Conservation (phyloP, 441 rosid species). For the Pelargonium cotyledonis region DNA sequence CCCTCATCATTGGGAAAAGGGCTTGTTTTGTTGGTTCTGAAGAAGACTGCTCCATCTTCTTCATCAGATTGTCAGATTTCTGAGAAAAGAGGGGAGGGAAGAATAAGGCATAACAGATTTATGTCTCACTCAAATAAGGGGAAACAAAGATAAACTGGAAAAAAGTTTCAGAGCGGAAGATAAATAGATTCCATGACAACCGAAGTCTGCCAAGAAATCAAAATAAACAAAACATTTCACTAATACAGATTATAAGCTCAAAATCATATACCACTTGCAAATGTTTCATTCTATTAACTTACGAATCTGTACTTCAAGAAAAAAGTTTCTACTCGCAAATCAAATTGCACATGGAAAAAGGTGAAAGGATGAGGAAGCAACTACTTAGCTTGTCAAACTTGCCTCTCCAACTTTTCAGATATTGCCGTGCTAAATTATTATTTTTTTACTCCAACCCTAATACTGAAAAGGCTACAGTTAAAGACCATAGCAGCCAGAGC, state of each 20-base stretch:
- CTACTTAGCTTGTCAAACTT: too few relatives aligned
- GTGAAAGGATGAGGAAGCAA: too few relatives aligned
- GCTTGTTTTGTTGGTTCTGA: constrained; percentile 38
- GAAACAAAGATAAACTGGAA: background rate
- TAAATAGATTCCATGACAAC: background rate
- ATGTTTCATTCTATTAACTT: too few relatives aligned
- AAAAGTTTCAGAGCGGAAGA: background rate
- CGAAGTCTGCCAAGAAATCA: background rate
- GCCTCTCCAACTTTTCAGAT: too few relatives aligned
- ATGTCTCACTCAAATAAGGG: background rate
- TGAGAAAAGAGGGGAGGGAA: background rate
- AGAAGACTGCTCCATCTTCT: constrained; percentile 48
- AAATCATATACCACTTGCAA: too few relatives aligned
- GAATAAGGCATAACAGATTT: background rate
- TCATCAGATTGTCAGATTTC: constrained; percentile 49
- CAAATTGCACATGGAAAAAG: too few relatives aligned
- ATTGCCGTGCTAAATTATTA: too few relatives aligned
- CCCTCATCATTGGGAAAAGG: constrained; percentile 44
- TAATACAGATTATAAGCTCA: background rate
- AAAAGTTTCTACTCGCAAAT: too few relatives aligned
- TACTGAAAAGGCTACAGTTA: too few relatives aligned
- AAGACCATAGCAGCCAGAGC: too few relatives aligned
- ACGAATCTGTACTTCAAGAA: too few relatives aligned
- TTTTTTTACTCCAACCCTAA: too few relatives aligned
- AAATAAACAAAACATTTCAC: background rate